phyloP scores from a whole-genome alignment of 805 yeast species.

The Teunomyces cretensis region DNA sequence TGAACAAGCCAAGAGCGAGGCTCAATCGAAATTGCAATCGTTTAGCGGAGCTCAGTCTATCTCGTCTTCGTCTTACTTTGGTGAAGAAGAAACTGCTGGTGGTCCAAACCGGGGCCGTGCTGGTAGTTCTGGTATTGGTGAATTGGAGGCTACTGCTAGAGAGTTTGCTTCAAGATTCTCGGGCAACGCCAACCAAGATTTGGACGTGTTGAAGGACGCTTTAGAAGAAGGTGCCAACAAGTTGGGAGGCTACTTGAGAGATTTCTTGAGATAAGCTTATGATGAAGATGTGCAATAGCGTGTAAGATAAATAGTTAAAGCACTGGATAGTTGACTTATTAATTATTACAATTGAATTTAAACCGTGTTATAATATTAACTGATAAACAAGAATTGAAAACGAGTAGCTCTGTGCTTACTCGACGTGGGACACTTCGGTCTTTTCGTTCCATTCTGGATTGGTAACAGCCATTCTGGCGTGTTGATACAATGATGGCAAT shows the following conservation, averaged over 20 bases:
- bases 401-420: constrained; percentile 17
- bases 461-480: constrained; percentile 60
- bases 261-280: constrained; percentile 56
- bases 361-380: constrained; percentile 1
- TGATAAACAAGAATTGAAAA: constrained; percentile 5
- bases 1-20: constrained; percentile 74
- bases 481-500: constrained; percentile 56
- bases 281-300: constrained; percentile 7
- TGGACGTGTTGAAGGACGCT: constrained; percentile 85
- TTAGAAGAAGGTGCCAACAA: constrained; percentile 92
- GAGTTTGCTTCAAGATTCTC: constrained; percentile 68
- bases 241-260: constrained; percentile 81
- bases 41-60: constrained; percentile 88
- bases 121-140: constrained; percentile 33
- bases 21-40: constrained; percentile 72
- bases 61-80: constrained; percentile 90
- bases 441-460: constrained; percentile 64
- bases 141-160: constrained; percentile 58
- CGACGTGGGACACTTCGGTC: constrained; percentile 53
- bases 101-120: constrained; percentile 21
- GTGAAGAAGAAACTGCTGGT: constrained; percentile 63
- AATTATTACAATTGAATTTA: background rate
- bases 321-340: background rate
- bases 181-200: constrained; percentile 82
- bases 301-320: constrained; percentile 1